Evolutionary conservation across 1,139 yeast genomes (phyloP), one percentile per base, ranked within the genome.

Genomic region (Kluyveromyces sp.): DNA sequence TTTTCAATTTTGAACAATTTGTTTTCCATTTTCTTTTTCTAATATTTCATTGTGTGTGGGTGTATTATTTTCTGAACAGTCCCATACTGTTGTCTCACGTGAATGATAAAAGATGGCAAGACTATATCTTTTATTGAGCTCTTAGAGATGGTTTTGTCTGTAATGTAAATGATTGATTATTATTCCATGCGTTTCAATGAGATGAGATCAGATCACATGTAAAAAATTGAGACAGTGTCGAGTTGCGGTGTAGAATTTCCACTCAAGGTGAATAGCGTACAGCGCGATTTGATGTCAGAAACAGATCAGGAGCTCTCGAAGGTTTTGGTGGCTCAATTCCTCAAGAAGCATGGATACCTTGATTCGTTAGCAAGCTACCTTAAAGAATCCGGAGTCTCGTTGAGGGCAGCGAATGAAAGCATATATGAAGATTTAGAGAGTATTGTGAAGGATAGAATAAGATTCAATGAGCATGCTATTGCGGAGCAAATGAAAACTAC

Each of bases 301-400:
- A 35, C 10, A 21, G 38, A 35, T 10, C 38, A 6, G 7, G 21
- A 49, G 32, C 53, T 60, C n/a, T 56, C 65, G 1, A 63, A 71
- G 39, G 52, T 66, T 2, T 53, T 81, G 33, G 68, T 83, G 10
- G 86, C 85, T 0, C 77, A 78, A 31, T 83, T 75, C 53, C 69
- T 83, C 15, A 60, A 68, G 37, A 64, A 69, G 25, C 71, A 78
- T 37, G 75, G 77, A 0, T 73, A 70, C 44, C 50, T 49, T 0
- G 64, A 66, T 1, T 78, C 90, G 0, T 63, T 81, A 7, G 61
- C 61, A 10, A 60, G 67, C 6, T 76, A 82, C 47, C 76, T 79
- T 50, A 53, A 56, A 25, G 84, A 79, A 45, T 61, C 72, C 27
- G 74, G 75, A 0, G 56, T 63, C 29, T 69, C 73, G 2, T 60